These are phyloP conservation scores for Scutellaria baicalensis DNA, from an alignment of 257 asterid genomes.

Conservation along the genomic window DNA sequence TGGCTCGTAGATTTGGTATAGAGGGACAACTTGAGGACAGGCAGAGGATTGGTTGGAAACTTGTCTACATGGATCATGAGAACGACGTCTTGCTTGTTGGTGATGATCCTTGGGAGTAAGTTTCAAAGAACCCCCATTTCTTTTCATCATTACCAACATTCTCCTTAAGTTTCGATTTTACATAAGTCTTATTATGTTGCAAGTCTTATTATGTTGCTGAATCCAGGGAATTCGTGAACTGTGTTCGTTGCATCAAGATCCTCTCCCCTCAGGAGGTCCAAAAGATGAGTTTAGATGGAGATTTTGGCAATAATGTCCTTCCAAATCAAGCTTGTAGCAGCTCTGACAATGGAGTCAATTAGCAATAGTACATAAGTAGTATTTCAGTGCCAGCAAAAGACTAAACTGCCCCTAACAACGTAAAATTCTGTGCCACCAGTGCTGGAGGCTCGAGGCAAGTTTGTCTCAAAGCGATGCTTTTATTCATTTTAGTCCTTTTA, in stretches of 20 bases:
- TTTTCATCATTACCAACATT: background rate
- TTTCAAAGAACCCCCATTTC: background rate
- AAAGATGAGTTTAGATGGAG: constrained; percentile 92
- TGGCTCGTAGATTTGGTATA: constrained; percentile 87
- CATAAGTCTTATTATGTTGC: too few relatives aligned
- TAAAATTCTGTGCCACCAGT: too few relatives aligned
- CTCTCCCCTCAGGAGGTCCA: constrained; percentile 97
- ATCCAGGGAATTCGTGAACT: constrained; percentile 82
- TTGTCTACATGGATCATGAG: constrained; percentile 67
- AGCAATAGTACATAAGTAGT: too few relatives aligned
- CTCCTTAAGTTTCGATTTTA: background rate
- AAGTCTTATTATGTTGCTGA: constrained; percentile 3
- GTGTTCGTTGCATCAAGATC: constrained; percentile 84
- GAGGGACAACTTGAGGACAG: constrained; percentile 86
- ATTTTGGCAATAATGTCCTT: constrained; percentile 56
- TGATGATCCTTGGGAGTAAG: constrained; percentile 94
- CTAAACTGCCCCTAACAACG: too few relatives aligned
- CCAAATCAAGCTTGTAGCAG: constrained; percentile 85
- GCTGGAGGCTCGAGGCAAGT: too few relatives aligned
- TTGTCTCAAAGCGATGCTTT: too few relatives aligned
- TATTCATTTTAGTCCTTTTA: too few relatives aligned
- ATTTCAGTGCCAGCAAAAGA: too few relatives aligned
- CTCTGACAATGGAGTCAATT: constrained; percentile 49
- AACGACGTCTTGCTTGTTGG: constrained; percentile 65
- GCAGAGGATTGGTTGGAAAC: constrained; percentile 90